phyloP scores from a whole-genome alignment of 805 yeast genomes.

The Pichia manshurica region DNA sequence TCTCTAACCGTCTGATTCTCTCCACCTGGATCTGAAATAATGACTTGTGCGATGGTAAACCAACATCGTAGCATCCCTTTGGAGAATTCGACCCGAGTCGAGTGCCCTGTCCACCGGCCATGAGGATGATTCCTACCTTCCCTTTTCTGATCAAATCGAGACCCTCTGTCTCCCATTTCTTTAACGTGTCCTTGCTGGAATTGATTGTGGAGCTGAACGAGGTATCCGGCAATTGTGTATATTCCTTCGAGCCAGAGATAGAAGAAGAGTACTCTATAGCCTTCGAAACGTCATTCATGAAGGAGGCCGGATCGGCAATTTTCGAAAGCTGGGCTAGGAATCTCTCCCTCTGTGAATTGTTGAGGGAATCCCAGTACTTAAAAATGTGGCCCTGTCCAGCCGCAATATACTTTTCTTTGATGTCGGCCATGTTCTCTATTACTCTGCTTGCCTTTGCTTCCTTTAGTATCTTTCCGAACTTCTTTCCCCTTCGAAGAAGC shows the following conservation, averaged over 20 bases:
- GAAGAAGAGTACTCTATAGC: constrained; percentile 39
- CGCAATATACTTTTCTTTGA: constrained; percentile 28
- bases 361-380: constrained; percentile 38
- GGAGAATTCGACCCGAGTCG: constrained; percentile 86
- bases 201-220: constrained; percentile 46
- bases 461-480: not conserved
- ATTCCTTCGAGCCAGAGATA: constrained; percentile 20
- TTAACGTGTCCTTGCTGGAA: constrained; percentile 26
- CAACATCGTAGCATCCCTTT: constrained; percentile 89
- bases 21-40: constrained; percentile 93
- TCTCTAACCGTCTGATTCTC: constrained; percentile 60
- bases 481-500: too few relatives aligned
- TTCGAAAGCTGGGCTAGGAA: constrained; percentile 38
- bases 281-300: constrained; percentile 36
- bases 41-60: constrained; percentile 76
- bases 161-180: constrained; percentile 42
- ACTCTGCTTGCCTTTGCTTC: not conserved
- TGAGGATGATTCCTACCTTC: constrained; percentile 80
- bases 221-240: constrained; percentile 49
- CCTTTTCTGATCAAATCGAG: constrained; percentile 59
- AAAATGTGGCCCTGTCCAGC: constrained; percentile 55
- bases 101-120: constrained; percentile 99
- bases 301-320: constrained; percentile 37
- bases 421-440: not conserved
- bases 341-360: constrained; percentile 29